Evolutionary conservation across 352 stramenopile genomes (phyloP), one percentile per base, ranked within the genome.

Genomic region (Thraustochytrium sp.): DNA sequence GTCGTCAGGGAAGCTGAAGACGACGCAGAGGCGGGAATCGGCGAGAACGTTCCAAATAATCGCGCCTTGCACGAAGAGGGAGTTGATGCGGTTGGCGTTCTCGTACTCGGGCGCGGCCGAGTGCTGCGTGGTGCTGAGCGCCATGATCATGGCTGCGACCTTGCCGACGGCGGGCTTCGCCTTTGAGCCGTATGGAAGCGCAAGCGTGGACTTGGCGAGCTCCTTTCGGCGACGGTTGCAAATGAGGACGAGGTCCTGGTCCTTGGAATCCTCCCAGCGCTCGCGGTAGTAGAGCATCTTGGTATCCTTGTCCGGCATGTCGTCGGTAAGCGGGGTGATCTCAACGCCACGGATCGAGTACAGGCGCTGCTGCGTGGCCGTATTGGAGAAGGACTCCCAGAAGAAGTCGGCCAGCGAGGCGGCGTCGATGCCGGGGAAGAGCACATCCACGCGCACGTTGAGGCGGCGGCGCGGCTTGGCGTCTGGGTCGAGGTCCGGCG

Each of bases 221-320:
- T 84, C 61, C 51, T 84, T 84, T 1, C 54, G 40, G 13, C 61
- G 54, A 8, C 61, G 38, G 40, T 84, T 84, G 55, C 55, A 76
- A 26, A 84, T 75, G 18, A 84, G 42, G 18, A 80, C 61, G 5
- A 84, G 75, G 44, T 84, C 75, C 44, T 73, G 75, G 49, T 84
- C 75, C 55, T 73, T 84, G 1, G 85, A 64, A 31, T 31, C 42
- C 18, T 83, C 44, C 55, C 75, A 73, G 38, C 75, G 55, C 61
- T 84, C 55, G 23, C 61, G 55, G 31, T 84, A 84, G 49, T 84
- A 84, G 0, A 84, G 31, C 55, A 84, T 75, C 61, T 84, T 73
- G 5, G 75, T 76, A 38, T 84, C 40, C 61, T 42, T 83, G 49
- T 84, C 75, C 3, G 61, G 75, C 61, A 84, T 84, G 42, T 84